A percentile compares a stretch with the other conserved stretches of the same genome.
phyloP scores from a whole-genome alignment of 495 filamentous ascomycete species.

The Trichocladium uniseriatum region DNA sequence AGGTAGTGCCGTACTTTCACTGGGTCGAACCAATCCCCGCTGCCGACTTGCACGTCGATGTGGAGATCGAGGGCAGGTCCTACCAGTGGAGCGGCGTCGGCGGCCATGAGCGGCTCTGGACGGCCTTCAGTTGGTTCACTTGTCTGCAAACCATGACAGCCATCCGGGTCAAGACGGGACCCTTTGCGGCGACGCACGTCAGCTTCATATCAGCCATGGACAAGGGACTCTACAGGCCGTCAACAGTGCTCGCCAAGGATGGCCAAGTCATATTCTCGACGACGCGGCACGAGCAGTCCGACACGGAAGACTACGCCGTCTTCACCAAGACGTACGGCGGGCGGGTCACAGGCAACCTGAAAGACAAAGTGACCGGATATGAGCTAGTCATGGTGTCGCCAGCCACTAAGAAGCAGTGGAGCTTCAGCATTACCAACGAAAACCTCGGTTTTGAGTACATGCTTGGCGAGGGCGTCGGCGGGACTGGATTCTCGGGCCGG shows the following conservation, averaged over 20 bases:
- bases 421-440: not conserved
- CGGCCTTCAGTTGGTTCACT: constrained; percentile 9
- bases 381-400: not conserved
- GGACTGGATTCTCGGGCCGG: not conserved
- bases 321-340: not conserved
- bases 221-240: not conserved
- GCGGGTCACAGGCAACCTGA: not conserved
- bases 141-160: not conserved
- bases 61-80: constrained; percentile 4
- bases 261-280: not conserved
- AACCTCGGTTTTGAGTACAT: not conserved
- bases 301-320: not conserved
- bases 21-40: constrained; percentile 8
- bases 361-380: not conserved
- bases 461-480: not conserved
- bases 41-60: not conserved
- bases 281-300: not conserved
- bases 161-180: not conserved
- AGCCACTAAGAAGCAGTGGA: not conserved
- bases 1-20: constrained; percentile 7
- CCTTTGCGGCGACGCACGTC: not conserved
- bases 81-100: constrained; percentile 3
- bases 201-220: not conserved
- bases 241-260: not conserved
- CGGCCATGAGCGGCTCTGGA: constrained; percentile 8